Conservation (phyloP, 257 asterid species). For the Jacaranda mimosifolia region DNA sequence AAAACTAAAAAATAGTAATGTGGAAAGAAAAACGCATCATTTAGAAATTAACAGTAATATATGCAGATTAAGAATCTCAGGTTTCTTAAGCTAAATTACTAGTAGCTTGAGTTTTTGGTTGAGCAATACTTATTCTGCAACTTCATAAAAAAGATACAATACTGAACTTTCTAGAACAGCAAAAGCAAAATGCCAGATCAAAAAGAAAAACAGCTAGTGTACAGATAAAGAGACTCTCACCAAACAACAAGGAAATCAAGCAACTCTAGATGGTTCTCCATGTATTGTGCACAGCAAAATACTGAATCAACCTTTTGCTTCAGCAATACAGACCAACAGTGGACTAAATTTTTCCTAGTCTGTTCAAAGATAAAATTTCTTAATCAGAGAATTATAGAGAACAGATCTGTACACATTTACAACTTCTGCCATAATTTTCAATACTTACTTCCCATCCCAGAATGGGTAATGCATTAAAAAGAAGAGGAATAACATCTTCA, state of each 20-base stretch:
- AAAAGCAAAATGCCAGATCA: no score
- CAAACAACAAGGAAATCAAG: conserved; percentile 95
- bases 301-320: conserved; percentile 82
- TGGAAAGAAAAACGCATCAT: not conserved
- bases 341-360: conserved; percentile 91
- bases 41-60: not conserved
- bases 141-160: not conserved
- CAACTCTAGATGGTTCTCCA: conserved; percentile 94
- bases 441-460: conserved; percentile 98
- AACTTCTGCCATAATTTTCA: not conserved
- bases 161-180: conserved; percentile 10
- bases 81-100: conserved; percentile 20
- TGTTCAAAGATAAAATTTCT: conserved; percentile 45
- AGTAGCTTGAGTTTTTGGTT: conserved; percentile 25
- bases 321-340: conserved; percentile 93
- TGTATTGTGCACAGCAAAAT: conserved; percentile 75
- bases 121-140: conserved; percentile 3
- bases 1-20: conserved; percentile 2
- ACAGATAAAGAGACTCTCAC: conserved; percentile 52
- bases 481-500: conserved; percentile 86
- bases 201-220: not conserved
- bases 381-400: conserved; percentile 36
- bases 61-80: not conserved
- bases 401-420: conserved; percentile 29
- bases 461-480: conserved; percentile 83